Base-by-base conservation (phyloP, 2,329 filamentous ascomycete species). In the Teratosphaeria epicoccoides region DNA sequence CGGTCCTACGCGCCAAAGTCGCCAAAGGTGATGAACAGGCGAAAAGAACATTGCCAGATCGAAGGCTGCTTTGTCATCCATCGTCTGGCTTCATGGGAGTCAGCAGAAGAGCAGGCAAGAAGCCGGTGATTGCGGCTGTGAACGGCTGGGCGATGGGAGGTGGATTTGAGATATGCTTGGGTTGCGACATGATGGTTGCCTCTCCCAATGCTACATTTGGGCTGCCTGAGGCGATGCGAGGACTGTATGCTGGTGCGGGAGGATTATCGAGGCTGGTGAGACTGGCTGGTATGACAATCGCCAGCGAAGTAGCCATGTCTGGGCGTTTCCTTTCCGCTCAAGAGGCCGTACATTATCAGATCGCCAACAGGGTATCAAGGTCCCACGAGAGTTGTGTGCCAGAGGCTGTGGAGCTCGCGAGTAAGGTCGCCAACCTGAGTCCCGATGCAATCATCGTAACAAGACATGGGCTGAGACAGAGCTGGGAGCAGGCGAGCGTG, bases 371-470 rank as follows among this genome's bases (percentile, higher is more conserved):
- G 70, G 69, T 46, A 76, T 83, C 17, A 72, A 85, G 4, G 69
- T 70, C 9, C 77, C 75, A 61, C 9, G 68, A 69, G 37, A 62
- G 64, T 6, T 61, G 71, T 6, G 59, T 72, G 6, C 55, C 62
- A 1, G 70, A 71, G 61, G 84, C 85, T 25, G 58, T 90, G 33
- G 69, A 70, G 54, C 74, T 84, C 66, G 87, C 86, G 12, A 68
- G 65, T 40, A 70, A 74, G 63, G 77, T 90, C 59, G 79, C 79
- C 17, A 76, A 64, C 53, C 64, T 64, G 67, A 87, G 83, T 59
- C 87, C 87, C 2, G 87, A 93, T 68, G 76, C 83, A 23, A 79
- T 91, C 26, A 80, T 90, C 61, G 83, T 88, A n/a, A 83, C 75
- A 54, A 75, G 85, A 22, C 82, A 83, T 63, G 87, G 85, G 0